A percentile compares a stretch with the other conserved stretches of the same genome.
Evolutionary conservation across 169 alveolate species (phyloP).

Genomic region (Cryptosporidium ryanae): DNA sequence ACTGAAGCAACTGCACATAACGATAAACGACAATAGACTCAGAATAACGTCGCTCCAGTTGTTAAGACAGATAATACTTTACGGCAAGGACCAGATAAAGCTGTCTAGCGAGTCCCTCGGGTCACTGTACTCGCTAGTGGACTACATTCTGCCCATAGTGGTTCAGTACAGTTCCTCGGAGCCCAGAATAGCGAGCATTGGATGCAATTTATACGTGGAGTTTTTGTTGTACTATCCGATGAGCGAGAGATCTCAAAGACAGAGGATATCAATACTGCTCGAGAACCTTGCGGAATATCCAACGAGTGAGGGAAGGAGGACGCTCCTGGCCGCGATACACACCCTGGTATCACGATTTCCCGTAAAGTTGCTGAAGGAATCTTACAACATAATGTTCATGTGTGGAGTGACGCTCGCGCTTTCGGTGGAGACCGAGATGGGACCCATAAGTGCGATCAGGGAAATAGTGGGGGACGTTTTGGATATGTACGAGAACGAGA

Average conservation of each 20-base stretch:
- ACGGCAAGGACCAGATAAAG: constrained; percentile 45
- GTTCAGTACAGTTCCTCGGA: constrained; percentile 55
- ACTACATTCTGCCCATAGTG: constrained; percentile 28
- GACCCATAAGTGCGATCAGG: constrained; percentile 5
- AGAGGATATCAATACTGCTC: constrained; percentile 44
- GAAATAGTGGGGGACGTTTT: constrained; percentile 17
- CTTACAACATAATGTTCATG: constrained; percentile 43
- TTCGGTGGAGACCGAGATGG: constrained; percentile 44
- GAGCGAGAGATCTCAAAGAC: constrained; percentile 43
- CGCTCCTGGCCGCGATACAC: constrained; percentile 30
- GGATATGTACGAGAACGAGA: constrained; percentile 12
- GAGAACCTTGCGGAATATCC: constrained; percentile 61
- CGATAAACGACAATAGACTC: constrained; percentile 51
- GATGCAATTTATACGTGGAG: constrained; percentile 40
- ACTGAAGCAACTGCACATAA: constrained; percentile 40
- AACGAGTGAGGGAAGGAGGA: constrained; percentile 64
- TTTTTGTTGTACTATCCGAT: constrained; percentile 57
- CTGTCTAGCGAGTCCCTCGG: constrained; percentile 61
- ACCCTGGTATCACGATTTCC: constrained; percentile 46
- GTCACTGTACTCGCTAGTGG: constrained; percentile 54
- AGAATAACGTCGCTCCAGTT: constrained; percentile 55
- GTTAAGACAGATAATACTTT: constrained; percentile 35
- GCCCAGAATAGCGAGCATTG: constrained; percentile 60
- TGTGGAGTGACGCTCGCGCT: constrained; percentile 43
- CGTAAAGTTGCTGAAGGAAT: constrained; percentile 12